Evolutionary conservation across 768 basidiomycete genomes (phyloP), one percentile per base, ranked within the genome.

Genomic region (Auricularia auricula-judae): DNA sequence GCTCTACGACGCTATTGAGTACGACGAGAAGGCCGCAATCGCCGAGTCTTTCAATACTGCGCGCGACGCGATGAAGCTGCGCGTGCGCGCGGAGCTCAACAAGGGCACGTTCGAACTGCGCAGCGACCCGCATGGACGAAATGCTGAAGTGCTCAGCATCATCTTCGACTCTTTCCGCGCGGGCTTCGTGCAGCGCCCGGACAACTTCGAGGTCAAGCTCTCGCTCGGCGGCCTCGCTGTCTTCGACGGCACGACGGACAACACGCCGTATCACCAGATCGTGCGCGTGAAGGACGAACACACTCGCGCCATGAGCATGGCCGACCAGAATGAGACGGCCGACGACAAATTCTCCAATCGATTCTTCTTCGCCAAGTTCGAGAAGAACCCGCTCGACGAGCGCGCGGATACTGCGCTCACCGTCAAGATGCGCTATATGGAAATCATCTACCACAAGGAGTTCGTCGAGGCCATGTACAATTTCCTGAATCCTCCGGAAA

Each of bases 401-500:
- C 85, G 91, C 54, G 93, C 97, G 33, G 96, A 98, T 72, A 96
- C 82, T 70, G 92, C 89, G 1, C 78, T 99, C 63, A 90, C 89
- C 12, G 83, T 95, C 59, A 87, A 86, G 64, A 89, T 98, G 90
- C 85, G 91, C 11, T 89, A 96, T 70, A 89, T 96, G 86, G 96
- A 98, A 75, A 88, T 99, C 67, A 90, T 99, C 51, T 99, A 99
- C 72, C 93, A 98, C 72, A 85, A 80, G 71, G 93, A 91, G 33
- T 98, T 96, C 72, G 82, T 98, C 35, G 97, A 98, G 77, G 91
- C 90, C 2, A 84, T 98, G 23, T 88, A 88, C 70, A 83, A 81
- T 67, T 99, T 98, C 77, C 88, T 99, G 77, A 91, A 87, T 71
- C 96, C 94, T 2, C 96, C 97, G 2, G 87, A 87, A 53, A 96